A percentile compares a stretch with the other conserved stretches of the same genome.
phyloP scores from a whole-genome alignment of 2,329 filamentous ascomycete genomes.

The Aspergillus calidoustus region DNA sequence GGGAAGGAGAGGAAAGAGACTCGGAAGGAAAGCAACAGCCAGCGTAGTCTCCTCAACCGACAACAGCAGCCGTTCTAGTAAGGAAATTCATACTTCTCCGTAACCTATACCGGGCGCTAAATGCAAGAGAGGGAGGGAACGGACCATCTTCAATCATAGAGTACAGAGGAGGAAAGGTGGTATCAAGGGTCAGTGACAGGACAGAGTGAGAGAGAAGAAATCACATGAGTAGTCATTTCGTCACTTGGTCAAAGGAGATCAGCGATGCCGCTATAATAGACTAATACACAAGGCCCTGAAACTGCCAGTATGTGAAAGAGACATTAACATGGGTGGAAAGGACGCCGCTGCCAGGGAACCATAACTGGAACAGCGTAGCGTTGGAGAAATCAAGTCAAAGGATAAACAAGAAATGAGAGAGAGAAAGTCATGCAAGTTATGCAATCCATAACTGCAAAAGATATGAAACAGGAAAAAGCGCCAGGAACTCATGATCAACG shows the following conservation, averaged over 20 bases:
- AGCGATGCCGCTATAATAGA: constrained; percentile 30
- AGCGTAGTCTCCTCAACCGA: background rate
- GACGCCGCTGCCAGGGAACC: constrained; percentile 30
- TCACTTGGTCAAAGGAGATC: constrained; percentile 27
- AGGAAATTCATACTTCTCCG: constrained; percentile 13
- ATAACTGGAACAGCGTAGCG: constrained; percentile 32
- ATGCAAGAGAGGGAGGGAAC: background rate
- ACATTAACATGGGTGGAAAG: constrained; percentile 29
- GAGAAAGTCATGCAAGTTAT: constrained; percentile 32
- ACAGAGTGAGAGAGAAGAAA: constrained; percentile 3
- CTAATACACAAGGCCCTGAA: constrained; percentile 35
- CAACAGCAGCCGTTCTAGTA: constrained; percentile 7
- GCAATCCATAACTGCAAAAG: constrained; percentile 34
- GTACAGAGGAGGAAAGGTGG: background rate
- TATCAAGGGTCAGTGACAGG: constrained; percentile 4
- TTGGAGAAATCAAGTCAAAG: constrained; percentile 21
- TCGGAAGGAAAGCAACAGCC: background rate
- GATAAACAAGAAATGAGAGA: constrained; percentile 20
- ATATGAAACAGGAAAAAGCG: constrained; percentile 19
- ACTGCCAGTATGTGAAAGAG: constrained; percentile 28
- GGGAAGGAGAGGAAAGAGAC: background rate
- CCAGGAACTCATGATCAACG: constrained; percentile 22
- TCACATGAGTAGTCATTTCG: constrained; percentile 26
- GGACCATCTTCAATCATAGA: constrained; percentile 1
- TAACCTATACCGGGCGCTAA: constrained; percentile 4